phyloP scores from a whole-genome alignment of 1,284 basidiomycete species.

The Irpex sp. region DNA sequence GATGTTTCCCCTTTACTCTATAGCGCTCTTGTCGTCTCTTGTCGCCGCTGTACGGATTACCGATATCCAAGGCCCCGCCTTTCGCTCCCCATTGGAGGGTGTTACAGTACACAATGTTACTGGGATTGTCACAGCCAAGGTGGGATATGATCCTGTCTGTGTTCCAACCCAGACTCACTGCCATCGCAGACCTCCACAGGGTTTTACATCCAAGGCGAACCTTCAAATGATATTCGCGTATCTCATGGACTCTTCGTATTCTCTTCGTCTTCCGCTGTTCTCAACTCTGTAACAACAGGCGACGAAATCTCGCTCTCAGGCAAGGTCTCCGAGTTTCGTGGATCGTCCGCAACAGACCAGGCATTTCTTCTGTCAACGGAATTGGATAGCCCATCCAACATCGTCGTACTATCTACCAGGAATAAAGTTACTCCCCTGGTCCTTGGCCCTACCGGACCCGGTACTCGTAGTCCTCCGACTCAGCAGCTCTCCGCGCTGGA shows the following conservation, averaged over 20 bases:
- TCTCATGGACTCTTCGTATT: conserved; percentile 43
- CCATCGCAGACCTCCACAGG: conserved; percentile 28
- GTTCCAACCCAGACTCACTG: not conserved
- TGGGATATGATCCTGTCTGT: conserved; percentile 13
- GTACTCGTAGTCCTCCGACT: conserved; percentile 51
- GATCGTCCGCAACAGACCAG: conserved; percentile 31
- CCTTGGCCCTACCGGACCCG: conserved; percentile 32
- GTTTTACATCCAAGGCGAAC: conserved; percentile 49
- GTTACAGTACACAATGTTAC: conserved; percentile 48
- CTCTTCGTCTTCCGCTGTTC: conserved; percentile 39
- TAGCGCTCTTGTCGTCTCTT: not conserved
- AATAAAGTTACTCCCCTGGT: conserved; percentile 45
- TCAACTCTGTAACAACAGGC: conserved; percentile 43
- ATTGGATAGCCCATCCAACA: conserved; percentile 43
- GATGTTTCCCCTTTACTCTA: too few species aligned
- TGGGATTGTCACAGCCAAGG: conserved; percentile 45
- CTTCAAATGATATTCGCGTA: conserved; percentile 38
- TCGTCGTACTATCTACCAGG: conserved; percentile 43
- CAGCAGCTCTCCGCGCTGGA: conserved; percentile 47
- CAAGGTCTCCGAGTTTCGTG: conserved; percentile 44
- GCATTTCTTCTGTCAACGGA: conserved; percentile 52
- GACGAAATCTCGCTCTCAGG: conserved; percentile 48
- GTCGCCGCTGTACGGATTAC: conserved; percentile 25
- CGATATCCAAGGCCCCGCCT: conserved; percentile 52
- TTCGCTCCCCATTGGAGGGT: conserved; percentile 43